Percentiles rank a stretch among this genome's conserved stretches.
phyloP scores from a whole-genome alignment of 2,329 filamentous ascomycete genomes.

The Fusarium clavum region DNA sequence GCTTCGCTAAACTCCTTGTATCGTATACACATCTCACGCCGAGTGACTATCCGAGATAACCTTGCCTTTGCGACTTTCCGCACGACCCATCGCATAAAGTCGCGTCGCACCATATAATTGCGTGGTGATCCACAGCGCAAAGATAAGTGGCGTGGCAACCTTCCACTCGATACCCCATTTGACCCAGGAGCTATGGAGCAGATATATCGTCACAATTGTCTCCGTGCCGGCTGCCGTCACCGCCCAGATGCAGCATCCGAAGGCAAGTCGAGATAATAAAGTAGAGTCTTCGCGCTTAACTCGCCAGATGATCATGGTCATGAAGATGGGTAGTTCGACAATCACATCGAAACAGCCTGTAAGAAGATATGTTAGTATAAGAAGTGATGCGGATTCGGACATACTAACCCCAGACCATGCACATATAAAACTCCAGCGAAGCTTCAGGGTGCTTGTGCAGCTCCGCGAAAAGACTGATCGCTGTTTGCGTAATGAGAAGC shows the following conservation, averaged over 20 bases:
- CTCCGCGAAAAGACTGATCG: conserved; percentile 11
- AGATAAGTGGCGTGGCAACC: not conserved
- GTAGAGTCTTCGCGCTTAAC: not conserved
- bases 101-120: conserved; percentile 18
- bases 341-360: conserved; percentile 12
- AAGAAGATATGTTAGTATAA: not conserved
- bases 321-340: conserved; percentile 20
- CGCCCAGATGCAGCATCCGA: conserved; percentile 11
- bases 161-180: conserved; percentile 6
- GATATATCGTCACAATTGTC: conserved; percentile 8
- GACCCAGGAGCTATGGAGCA: conserved; percentile 6
- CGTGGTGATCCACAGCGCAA: conserved; percentile 13
- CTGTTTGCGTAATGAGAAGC: conserved; percentile 5
- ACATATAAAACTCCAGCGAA: conserved; percentile 23
- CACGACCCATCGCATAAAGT: conserved; percentile 10
- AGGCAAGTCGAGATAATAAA: conserved; percentile 1
- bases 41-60: not conserved
- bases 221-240: not conserved
- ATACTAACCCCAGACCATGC: conserved; percentile 26
- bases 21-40: not conserved
- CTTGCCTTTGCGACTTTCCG: not conserved
- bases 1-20: not conserved
- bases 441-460: conserved; percentile 7
- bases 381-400: accelerated
- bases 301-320: conserved; percentile 14